Percentiles rank a stretch among this genome's conserved stretches.
Conservation (phyloP, 2,329 filamentous ascomycete species). For the Orbilia javanica region DNA sequence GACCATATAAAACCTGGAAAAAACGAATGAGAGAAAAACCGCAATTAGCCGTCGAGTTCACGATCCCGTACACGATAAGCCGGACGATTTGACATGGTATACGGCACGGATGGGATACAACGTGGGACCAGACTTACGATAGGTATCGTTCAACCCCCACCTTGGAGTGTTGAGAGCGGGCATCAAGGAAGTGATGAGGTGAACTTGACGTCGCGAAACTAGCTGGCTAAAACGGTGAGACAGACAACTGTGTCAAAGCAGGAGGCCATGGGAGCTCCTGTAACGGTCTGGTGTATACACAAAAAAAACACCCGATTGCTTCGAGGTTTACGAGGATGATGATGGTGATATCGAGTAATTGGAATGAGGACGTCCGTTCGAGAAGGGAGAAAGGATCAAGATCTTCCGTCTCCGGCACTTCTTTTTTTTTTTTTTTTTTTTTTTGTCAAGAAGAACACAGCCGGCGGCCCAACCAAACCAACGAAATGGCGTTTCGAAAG, state of each 20-base stretch:
- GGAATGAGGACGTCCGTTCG: not conserved
- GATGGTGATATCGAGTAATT: not conserved
- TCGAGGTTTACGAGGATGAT: not conserved
- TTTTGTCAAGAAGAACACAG: not conserved
- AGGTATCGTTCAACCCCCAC: conserved; percentile 60
- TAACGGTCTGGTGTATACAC: not conserved
- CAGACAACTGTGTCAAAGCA: conserved; percentile 9
- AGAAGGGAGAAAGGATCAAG: not conserved
- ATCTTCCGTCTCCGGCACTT: conserved; percentile 16
- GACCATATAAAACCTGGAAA: conserved; percentile 55
- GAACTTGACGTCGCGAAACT: conserved; percentile 17
- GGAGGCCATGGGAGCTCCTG: conserved; percentile 17
- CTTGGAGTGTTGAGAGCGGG: conserved; percentile 45
- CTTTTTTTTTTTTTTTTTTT: conserved; percentile 3
- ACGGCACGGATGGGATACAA: not conserved
- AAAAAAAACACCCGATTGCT: not conserved
- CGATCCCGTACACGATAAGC: not conserved
- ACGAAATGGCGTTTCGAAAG: conserved; percentile 23
- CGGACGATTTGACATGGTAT: not conserved
- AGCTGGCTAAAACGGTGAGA: conserved; percentile 21
- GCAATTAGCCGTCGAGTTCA: conserved; percentile 15
- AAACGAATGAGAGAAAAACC: not conserved
- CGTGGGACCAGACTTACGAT: conserved; percentile 50
- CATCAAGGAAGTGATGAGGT: conserved; percentile 37
- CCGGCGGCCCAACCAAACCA: no score